Evolutionary conservation across 257 asterid genomes (phyloP).

Genomic region (Solanum chilense): DNA sequence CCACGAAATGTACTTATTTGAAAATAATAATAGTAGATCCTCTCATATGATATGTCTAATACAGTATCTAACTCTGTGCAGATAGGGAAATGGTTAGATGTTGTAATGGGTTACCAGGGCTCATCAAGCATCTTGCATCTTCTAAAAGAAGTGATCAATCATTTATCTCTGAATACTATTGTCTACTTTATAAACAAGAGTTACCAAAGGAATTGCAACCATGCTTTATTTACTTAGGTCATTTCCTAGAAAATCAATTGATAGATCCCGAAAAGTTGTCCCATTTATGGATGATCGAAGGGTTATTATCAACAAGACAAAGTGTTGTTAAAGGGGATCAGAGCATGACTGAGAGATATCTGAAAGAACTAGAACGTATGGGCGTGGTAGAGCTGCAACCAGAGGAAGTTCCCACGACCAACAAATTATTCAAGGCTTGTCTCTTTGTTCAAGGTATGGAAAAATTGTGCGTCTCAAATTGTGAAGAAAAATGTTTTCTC

Average conservation of each 20-base stretch:
- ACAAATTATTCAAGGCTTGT: background rate
- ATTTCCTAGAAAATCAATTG: background rate
- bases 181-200: background rate
- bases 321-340: background rate
- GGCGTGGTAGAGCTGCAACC: background rate
- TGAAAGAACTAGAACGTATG: background rate
- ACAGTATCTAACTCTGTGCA: background rate
- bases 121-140: background rate
- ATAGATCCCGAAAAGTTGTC: background rate
- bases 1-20: background rate
- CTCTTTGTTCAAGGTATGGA: background rate
- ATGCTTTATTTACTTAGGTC: conserved; percentile 1
- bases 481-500: background rate
- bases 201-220: background rate
- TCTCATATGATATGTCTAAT: too few relatives aligned
- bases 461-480: background rate
- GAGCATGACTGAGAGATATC: background rate
- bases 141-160: too few relatives aligned
- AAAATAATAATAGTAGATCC: too few relatives aligned
- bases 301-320: background rate
- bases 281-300: conserved; percentile 1
- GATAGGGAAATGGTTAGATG: background rate
- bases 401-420: background rate
- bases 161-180: background rate
- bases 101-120: background rate